Percentiles rank a stretch among this genome's conserved stretches.
phyloP scores from a whole-genome alignment of 257 asterid species.

The Nicotiana sylvestris region DNA sequence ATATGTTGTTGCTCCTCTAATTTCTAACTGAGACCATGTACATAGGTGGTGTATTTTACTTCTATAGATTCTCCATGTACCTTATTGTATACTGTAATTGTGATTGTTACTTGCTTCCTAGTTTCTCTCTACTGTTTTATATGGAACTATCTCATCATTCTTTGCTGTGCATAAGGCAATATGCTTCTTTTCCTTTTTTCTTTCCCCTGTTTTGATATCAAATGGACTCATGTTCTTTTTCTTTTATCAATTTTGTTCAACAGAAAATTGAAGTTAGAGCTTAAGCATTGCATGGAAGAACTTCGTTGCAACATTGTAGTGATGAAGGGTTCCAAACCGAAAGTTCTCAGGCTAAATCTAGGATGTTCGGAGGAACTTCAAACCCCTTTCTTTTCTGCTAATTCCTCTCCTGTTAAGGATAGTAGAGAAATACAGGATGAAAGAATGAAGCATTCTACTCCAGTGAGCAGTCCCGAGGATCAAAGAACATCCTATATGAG shows the following conservation, averaged over 20 bases:
- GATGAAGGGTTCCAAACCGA: conserved; percentile 78
- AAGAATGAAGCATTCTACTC: conserved; percentile 52
- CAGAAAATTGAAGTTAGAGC: conserved; percentile 79
- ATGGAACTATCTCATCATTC: neutral
- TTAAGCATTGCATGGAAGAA: conserved; percentile 65
- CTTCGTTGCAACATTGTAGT: conserved; percentile 75
- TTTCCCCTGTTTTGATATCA: neutral
- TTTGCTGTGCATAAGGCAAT: neutral
- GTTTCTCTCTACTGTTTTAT: neutral
- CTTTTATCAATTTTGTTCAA: conserved; percentile 14
- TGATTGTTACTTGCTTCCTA: neutral
- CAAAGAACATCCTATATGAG: conserved; percentile 49
- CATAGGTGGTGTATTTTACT: neutral
- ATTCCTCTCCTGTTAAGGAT: conserved; percentile 52
- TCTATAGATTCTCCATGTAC: neutral
- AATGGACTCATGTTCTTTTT: conserved; percentile 18
- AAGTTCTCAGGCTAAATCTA: conserved; percentile 78
- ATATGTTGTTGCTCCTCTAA: neutral
- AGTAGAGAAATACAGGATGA: conserved; percentile 24
- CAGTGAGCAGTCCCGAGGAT: conserved; percentile 66
- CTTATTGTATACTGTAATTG: neutral
- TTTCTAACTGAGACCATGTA: neutral
- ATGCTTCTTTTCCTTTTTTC: neutral
- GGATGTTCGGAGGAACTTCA: conserved; percentile 42
- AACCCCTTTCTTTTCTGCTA: conserved; percentile 51